phyloP scores from a whole-genome alignment of 805 yeast genomes.

The Nadsonia fulvescens region DNA sequence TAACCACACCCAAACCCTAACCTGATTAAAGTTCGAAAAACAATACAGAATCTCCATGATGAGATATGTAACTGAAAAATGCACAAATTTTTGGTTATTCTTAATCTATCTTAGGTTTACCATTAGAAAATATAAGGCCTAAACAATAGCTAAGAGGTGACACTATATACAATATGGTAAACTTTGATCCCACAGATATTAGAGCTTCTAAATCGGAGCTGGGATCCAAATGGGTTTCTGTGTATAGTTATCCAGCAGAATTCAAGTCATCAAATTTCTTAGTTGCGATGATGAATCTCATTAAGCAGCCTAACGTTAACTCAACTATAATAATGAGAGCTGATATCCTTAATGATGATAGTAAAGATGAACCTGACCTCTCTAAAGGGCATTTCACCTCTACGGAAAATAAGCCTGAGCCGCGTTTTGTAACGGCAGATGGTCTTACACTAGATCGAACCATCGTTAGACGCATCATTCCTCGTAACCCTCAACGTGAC shows the following conservation, averaged over 20 bases:
- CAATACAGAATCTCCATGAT: too few species aligned
- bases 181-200: constrained; percentile 18
- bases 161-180: too few species aligned
- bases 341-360: constrained; percentile 30
- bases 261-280: constrained; percentile 43
- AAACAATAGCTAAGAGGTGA: too few species aligned
- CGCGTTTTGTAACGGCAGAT: constrained; percentile 7
- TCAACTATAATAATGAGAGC: constrained; percentile 84
- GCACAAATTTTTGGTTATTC: too few species aligned
- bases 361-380: background rate
- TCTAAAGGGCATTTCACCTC: constrained; percentile 2
- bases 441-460: constrained; percentile 11
- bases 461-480: constrained; percentile 74
- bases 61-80: too few species aligned
- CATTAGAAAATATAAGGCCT: too few species aligned
- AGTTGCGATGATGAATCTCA: constrained; percentile 61
- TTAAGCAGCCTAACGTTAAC: constrained; percentile 73
- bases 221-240: constrained; percentile 47
- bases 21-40: too few species aligned
- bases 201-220: constrained; percentile 24
- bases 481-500: constrained; percentile 80
- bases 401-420: constrained; percentile 10
- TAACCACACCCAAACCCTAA: too few species aligned
- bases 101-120: too few species aligned
- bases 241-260: constrained; percentile 30